A percentile compares a stretch with the other conserved stretches of the same genome.
Conservation (phyloP, 139 green algal genomes). For the Tetradesmus lagerheimii region DNA sequence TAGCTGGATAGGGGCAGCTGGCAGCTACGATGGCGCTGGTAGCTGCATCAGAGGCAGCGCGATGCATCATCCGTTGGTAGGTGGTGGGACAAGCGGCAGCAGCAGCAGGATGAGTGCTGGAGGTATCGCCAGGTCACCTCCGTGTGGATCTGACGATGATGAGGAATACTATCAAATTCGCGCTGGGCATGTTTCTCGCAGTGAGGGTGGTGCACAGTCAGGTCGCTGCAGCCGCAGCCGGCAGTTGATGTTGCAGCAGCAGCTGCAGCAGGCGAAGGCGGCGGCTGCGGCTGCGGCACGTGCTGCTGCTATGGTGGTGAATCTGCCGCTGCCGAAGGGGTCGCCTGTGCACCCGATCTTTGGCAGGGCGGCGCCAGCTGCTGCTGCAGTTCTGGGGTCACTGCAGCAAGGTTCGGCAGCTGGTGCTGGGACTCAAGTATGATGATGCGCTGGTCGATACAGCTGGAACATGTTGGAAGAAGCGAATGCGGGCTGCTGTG, state of each 20-base stretch:
- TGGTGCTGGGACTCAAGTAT: background rate
- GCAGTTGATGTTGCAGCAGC: background rate
- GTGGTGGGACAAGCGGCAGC: background rate
- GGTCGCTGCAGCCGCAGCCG: too few species aligned
- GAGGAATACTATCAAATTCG: background rate
- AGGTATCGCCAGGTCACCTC: background rate
- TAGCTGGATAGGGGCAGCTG: background rate
- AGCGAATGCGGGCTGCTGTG: too few species aligned
- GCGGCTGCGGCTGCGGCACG: slow-evolving; percentile 20
- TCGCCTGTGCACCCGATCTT: slow-evolving; percentile 28
- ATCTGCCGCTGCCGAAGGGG: background rate
- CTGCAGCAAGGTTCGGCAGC: background rate
- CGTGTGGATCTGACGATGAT: background rate
- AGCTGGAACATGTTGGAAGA: too few species aligned
- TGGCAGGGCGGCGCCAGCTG: background rate
- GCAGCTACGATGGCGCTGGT: background rate
- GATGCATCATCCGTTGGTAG: background rate
- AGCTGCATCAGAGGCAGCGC: background rate
- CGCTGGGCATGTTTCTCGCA: background rate
- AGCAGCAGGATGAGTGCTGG: background rate
- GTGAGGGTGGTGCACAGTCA: background rate
- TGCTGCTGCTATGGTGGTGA: background rate
- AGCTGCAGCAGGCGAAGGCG: background rate
- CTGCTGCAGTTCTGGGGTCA: too few species aligned
- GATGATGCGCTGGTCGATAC: background rate